Evolutionary conservation across 2,329 filamentous ascomycete species (phyloP), one percentile per base, ranked within the genome.

Genomic region (Diaporthe citri): DNA sequence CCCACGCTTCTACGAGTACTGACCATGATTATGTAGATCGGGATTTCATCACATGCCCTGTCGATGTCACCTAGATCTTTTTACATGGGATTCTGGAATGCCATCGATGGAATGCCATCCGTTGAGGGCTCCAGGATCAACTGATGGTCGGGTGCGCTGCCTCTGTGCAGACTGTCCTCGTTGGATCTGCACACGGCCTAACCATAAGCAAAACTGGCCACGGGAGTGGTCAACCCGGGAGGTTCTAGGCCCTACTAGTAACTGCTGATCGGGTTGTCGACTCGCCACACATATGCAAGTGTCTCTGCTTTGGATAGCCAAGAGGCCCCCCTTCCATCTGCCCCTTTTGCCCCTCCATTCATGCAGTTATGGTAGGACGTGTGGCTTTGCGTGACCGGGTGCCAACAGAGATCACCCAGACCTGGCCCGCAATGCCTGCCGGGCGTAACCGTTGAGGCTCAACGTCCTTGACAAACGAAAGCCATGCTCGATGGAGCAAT

Each of bases 231-330:
- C n/a, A 34, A 34, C 28, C n/a, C 13, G 17, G 20, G 48, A 25
- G 34, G 64, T 69, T 69, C 64, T 55, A 69, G 48, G 25, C 64
- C 64, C 64, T 25, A 39, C 64, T 67, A 52, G 31, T 46, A 55
- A 20, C 39, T 15, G 64, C 34, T 69, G 46, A 55, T 69, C 64
- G 22, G 46, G 22, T 20, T 20, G 22, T 39, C n/a, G 46, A 39
- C 7, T 67, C 28, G 64, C 46, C 64, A 67, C 48, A 55, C 48
- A 36, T 22, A 67, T 67, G 64, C 64, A 69, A 31, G 15, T 67
- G 64, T 69, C 34, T 69, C 64, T 69, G 64, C 64, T 69, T 69
- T 36, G 55, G 51, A 55, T n/a, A 15, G 64, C 46, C 64, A 55
- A 22, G n/a, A 3, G 3, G 34, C 10, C 48, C 22, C 62, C 64